Evolutionary conservation across 345 rosid species (phyloP), one percentile per base, ranked within the genome.

Genomic region (Excoecaria agallocha): DNA sequence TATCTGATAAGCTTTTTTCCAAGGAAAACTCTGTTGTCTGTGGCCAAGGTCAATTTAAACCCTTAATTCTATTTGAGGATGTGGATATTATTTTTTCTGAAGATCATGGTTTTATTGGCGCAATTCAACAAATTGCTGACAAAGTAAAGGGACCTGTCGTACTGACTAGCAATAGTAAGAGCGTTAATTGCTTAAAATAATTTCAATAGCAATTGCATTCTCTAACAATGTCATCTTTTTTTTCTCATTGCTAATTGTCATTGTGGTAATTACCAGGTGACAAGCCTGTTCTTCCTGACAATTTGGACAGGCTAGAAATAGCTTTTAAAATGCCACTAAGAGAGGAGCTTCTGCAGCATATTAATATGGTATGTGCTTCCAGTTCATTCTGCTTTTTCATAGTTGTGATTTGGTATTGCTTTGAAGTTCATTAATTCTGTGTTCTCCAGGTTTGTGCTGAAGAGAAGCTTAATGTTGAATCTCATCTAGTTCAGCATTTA

Each of bases 11-110:
- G 41, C 69, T 48, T 77, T 68, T 66, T 50, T 71, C 66, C 65
- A 83, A 66, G 66, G 86, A 81, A 45, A 74, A 63, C 61, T 68
- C 68, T 60, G 30, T 37, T 78, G 78, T 77, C 60, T 74, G 51
- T 76, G 76, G 76, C 69, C 81, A 49, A 79, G 78, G 74, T 68
- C 86, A 79, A 76, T 67, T 85, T 73, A 91, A 86, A 80, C 85
- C 90, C 68, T 87, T 95, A 80, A 87, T 93, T 83, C 92, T 95
- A 74, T 88, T 95, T 59, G 99, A 95, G 84, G 99, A 95, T 83
- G 96, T 95, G 70, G 98, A 95, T 81, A 78, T 95, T 75, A 70
- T 76, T 74, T 93, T 91, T 71, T 82, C 89, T 45, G 98, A 95
- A 78, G 99, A 95, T 77, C 94, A 93, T 80, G 99, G 99, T 82